A percentile compares a stretch with the other conserved stretches of the same genome.
These are phyloP conservation scores for Suhomyces yuchorum DNA, from an alignment of 1,139 yeast genomes.

Conservation along the genomic window DNA sequence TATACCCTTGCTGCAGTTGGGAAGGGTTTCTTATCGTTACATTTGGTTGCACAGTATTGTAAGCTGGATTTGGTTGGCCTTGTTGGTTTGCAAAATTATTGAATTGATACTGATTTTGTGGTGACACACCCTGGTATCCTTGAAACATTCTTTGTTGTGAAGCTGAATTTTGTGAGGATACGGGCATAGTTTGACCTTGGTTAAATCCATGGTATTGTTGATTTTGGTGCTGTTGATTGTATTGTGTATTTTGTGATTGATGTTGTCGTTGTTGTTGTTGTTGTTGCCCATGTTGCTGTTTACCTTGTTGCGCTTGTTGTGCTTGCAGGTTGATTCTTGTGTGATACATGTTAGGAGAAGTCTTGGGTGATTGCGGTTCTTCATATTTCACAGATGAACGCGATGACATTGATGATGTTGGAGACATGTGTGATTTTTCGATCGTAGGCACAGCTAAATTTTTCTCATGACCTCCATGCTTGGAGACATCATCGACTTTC, in stretches of 20 bases:
- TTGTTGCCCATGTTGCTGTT: slow-evolving; percentile 7
- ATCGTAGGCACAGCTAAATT: slow-evolving; percentile 17
- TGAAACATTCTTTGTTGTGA: slow-evolving; percentile 19
- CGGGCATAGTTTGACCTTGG: slow-evolving; percentile 8
- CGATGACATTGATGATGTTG: slow-evolving; percentile 42
- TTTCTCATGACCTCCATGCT: slow-evolving; percentile 4
- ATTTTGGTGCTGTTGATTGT: slow-evolving; percentile 14
- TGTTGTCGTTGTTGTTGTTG: slow-evolving; percentile 17
- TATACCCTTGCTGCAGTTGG: slow-evolving; percentile 13
- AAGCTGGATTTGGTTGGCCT: slow-evolving; percentile 2
- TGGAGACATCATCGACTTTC: background rate
- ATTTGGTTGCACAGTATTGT: slow-evolving; percentile 15
- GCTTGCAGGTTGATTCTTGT: slow-evolving; percentile 18
- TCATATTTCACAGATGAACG: slow-evolving; percentile 35
- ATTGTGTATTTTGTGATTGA: slow-evolving; percentile 11
- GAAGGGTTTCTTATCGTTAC: slow-evolving; percentile 16
- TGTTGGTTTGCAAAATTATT: slow-evolving; percentile 13
- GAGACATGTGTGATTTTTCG: slow-evolving; percentile 27
- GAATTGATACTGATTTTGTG: slow-evolving; percentile 18
- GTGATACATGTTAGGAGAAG: slow-evolving; percentile 35
- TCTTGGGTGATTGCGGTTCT: slow-evolving; percentile 47
- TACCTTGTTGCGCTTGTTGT: slow-evolving; percentile 14
- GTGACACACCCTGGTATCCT: slow-evolving; percentile 16
- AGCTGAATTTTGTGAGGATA: slow-evolving; percentile 17
- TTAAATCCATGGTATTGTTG: slow-evolving; percentile 8